A percentile compares a stretch with the other conserved stretches of the same genome.
phyloP scores from a whole-genome alignment of 148 eudicot genomes.

The Camellia japonica region DNA sequence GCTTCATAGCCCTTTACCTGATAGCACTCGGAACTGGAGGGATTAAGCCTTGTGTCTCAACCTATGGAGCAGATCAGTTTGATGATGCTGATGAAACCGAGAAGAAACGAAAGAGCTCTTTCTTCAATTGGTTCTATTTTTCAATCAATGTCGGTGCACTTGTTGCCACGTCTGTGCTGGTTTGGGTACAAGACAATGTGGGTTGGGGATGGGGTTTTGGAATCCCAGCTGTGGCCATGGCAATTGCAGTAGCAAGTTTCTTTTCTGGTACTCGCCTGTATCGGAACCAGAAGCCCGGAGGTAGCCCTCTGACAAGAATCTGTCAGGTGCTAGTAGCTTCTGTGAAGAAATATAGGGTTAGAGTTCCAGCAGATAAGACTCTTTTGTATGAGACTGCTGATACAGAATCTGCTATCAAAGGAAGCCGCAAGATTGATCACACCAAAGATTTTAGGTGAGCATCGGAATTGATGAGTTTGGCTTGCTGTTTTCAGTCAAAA shows the following conservation, averaged over 20 bases:
- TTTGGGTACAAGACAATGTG: slow-evolving; percentile 43
- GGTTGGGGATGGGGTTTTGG: slow-evolving; percentile 56
- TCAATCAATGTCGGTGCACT: slow-evolving; percentile 38
- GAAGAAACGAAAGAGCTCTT: slow-evolving; percentile 41
- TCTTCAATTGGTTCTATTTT: slow-evolving; percentile 47
- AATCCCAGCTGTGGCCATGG: slow-evolving; percentile 45
- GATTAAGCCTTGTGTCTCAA: slow-evolving; percentile 46
- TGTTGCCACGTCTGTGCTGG: slow-evolving; percentile 35
- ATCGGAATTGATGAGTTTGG: background rate
- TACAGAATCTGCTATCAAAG: slow-evolving; percentile 23
- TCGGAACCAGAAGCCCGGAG: slow-evolving; percentile 40
- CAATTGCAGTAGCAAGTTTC: slow-evolving; percentile 36
- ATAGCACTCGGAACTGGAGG: slow-evolving; percentile 52
- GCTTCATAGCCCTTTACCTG: slow-evolving; percentile 43
- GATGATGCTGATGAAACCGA: slow-evolving; percentile 45
- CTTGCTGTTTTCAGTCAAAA: background rate
- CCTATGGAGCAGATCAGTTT: slow-evolving; percentile 47
- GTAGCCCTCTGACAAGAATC: slow-evolving; percentile 43
- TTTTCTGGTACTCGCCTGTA: slow-evolving; percentile 38
- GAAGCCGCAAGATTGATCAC: slow-evolving; percentile 43
- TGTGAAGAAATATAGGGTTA: slow-evolving; percentile 23
- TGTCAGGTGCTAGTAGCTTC: slow-evolving; percentile 44
- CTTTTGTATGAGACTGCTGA: slow-evolving; percentile 32
- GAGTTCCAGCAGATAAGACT: slow-evolving; percentile 25
- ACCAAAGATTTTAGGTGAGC: slow-evolving; percentile 28